These are phyloP conservation scores for Globisporangium nunn DNA, from an alignment of 352 stramenopile genomes.

Conservation along the genomic window DNA sequence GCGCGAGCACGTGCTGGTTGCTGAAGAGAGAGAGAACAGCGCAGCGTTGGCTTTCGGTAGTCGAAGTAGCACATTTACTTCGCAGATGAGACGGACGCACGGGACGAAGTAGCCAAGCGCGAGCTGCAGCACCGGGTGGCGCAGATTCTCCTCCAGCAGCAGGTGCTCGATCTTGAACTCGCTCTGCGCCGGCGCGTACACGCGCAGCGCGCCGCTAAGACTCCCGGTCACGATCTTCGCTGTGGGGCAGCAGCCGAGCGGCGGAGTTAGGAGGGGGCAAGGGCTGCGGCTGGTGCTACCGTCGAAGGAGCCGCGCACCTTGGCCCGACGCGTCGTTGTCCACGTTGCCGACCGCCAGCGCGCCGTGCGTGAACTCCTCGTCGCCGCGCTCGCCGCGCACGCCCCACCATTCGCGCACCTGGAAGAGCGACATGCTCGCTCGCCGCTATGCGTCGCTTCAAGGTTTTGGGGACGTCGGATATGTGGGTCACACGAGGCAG, in stretches of 20 bases:
- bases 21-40: constrained; percentile 11
- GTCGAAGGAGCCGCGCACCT: constrained; percentile 17
- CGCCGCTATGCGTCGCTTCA: background rate
- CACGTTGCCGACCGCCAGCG: constrained; percentile 77
- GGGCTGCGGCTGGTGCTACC: background rate
- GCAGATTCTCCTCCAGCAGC: constrained; percentile 82
- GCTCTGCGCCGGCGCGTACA: constrained; percentile 74
- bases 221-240: constrained; percentile 88
- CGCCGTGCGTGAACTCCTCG: constrained; percentile 81
- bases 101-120: constrained; percentile 77
- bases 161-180: constrained; percentile 88
- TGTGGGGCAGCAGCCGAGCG: constrained; percentile 7
- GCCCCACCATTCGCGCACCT: constrained; percentile 86
- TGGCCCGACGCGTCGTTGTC: constrained; percentile 70
- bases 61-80: too few relatives aligned
- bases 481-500: too few relatives aligned
- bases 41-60: too few relatives aligned
- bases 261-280: background rate
- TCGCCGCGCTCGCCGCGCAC: constrained; percentile 62
- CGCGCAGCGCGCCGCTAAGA: constrained; percentile 76
- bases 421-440: constrained; percentile 83
- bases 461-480: background rate
- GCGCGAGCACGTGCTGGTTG: constrained; percentile 45
- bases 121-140: constrained; percentile 85
- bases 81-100: constrained; percentile 23